phyloP scores from a whole-genome alignment of 2,329 filamentous ascomycete species.

The Penicillium sp. region DNA sequence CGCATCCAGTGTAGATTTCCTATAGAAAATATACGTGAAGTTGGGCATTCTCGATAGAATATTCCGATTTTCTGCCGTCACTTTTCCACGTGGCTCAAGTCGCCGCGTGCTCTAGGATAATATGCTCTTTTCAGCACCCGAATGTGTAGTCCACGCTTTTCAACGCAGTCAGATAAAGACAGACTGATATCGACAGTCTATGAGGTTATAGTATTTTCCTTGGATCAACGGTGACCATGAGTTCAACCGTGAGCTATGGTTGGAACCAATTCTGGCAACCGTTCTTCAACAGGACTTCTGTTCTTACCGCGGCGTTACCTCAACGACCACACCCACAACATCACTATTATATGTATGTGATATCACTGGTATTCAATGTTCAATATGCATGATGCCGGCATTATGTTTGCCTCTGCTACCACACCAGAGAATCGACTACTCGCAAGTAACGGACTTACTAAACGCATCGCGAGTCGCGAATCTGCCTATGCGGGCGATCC shows the following conservation, averaged over 20 bases:
- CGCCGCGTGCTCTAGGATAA: too few relatives aligned
- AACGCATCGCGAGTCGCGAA: constrained; percentile 2
- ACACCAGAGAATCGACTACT: not conserved
- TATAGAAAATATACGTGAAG: not conserved
- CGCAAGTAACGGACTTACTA: not conserved
- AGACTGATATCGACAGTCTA: constrained; percentile 1
- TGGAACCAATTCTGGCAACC: constrained; percentile 1
- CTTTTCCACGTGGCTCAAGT: too few relatives aligned
- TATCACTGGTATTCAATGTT: not conserved
- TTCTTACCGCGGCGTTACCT: constrained; percentile 2
- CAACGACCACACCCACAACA: not conserved
- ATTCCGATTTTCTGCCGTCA: not conserved
- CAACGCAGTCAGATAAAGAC: constrained; percentile 1
- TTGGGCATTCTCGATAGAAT: not conserved
- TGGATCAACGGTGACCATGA: not conserved
- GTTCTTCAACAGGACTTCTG: constrained; percentile 4
- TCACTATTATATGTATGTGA: not conserved
- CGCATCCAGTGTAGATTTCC: not conserved
- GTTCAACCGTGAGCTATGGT: not conserved
- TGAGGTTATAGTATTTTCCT: constrained; percentile 1
- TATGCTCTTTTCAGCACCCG: not conserved
- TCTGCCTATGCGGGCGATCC: not conserved
- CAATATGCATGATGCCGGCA: not conserved
- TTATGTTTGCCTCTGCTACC: not conserved
- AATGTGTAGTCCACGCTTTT: not conserved